Conservation (phyloP, 225 moss, liverwort and hornwort genomes). For the Polytrichum commune region DNA sequence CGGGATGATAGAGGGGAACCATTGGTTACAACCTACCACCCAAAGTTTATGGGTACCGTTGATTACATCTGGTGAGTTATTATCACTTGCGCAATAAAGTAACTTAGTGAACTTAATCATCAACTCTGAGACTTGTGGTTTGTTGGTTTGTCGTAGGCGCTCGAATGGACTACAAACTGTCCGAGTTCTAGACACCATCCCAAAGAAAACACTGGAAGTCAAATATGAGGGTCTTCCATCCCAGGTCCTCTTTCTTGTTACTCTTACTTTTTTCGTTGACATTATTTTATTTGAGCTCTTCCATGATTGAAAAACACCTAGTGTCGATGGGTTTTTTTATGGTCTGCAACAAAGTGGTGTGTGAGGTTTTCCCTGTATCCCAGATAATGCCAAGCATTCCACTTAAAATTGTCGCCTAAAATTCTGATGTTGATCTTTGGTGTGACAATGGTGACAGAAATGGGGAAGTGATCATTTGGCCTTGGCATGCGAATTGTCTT, state of each 20-base stretch:
- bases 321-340: not conserved
- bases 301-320: not conserved
- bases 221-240: slow-evolving; percentile 59
- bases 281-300: not conserved
- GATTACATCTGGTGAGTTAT: slow-evolving; percentile 88
- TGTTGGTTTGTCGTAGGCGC: slow-evolving; percentile 57
- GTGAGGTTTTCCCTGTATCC: too few relatives aligned
- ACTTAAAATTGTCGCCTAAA: not conserved
- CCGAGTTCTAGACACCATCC: slow-evolving; percentile 79
- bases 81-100: not conserved
- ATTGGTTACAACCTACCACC: slow-evolving; percentile 65
- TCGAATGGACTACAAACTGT: slow-evolving; percentile 70
- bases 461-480: slow-evolving; percentile 99
- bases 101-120: not conserved
- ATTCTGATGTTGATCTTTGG: not conserved
- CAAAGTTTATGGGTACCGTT: slow-evolving; percentile 90
- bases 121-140: not conserved
- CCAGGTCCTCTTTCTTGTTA: slow-evolving; percentile 34
- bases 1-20: slow-evolving; percentile 86
- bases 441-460: slow-evolving; percentile 46
- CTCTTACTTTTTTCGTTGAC: not conserved
- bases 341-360: not conserved
- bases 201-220: slow-evolving; percentile 37
- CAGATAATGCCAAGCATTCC: too few relatives aligned
- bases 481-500: slow-evolving; percentile 80